Base-by-base conservation (phyloP, 108 stramenopile genomes). In the Fragilariopsis cylindrus region DNA sequence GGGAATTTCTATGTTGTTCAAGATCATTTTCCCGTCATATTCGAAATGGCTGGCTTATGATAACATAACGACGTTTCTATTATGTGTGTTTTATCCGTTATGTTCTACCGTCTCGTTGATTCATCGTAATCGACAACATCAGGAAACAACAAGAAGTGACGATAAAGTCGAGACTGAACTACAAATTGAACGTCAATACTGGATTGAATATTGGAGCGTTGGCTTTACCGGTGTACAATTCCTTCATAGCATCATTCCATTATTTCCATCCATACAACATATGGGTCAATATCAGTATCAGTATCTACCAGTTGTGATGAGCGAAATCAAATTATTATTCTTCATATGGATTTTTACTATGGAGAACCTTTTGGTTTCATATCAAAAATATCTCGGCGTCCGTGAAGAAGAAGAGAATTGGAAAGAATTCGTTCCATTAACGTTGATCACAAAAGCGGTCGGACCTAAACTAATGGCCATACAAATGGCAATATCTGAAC, bases 301-400 rank as follows among this genome's bases (percentile, higher is more conserved):
- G 3, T 71, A 46, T 47, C 45, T 75, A n/a, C 46, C 68, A 13
- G 4, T 46, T 7, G 12, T 76, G 1, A 57, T 58, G 55, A 39
- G 46, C 45, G 89, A 91, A 72, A 47, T 88, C 30, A 74, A 85
- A 66, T 67, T 94, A 44, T 57, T 88, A 5, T 94, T 90, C 64
- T 92, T 87, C 55, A 64, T 89, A 49, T 94, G 93, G 93, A 75
- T 89, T 45, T 87, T 83, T 64, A 64, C 72, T 21, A 83, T 94
- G 84, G 84, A 88, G 50, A 30, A 66, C 3, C 67, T 83, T 13
- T 46, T 86, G 67, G 15, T 7, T 47, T n/a, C 13, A 39, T 52
- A 68, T 44, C 67, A 68, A 18, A 15, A 48, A 68, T 50, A 39
- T 8, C 49, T 68, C 7, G 67, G 49, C 67, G 67, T 21, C 39